Evolutionary conservation across 2,329 filamentous ascomycete species (phyloP).

Genomic region (Alternaria postmessia): DNA sequence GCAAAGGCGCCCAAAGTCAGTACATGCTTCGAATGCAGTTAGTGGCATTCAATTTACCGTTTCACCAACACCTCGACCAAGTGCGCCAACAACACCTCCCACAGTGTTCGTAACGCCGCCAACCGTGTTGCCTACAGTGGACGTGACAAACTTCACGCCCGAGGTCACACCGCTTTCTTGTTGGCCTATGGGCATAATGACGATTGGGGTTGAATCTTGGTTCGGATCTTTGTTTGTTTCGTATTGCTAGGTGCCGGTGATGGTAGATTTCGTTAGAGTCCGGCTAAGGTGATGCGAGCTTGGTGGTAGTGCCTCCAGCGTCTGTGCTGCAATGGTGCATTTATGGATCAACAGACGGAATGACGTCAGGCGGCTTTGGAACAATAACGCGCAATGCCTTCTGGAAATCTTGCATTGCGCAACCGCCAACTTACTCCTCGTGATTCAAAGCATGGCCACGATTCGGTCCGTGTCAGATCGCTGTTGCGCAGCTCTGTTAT

Average conservation of each 20-base stretch:
- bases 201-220: constrained; percentile 5
- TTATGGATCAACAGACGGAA: constrained; percentile 7
- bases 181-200: constrained; percentile 47
- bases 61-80: constrained; percentile 56
- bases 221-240: constrained; percentile 6
- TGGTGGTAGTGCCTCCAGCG: constrained; percentile 1
- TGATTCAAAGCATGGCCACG: neutral
- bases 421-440: neutral
- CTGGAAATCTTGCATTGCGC: constrained; percentile 9
- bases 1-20: constrained; percentile 5
- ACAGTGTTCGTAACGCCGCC: constrained; percentile 63
- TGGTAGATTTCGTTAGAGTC: constrained; percentile 12
- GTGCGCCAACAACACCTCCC: constrained; percentile 61
- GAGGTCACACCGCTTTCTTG: constrained; percentile 58
- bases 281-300: constrained; percentile 12
- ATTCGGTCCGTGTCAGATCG: neutral
- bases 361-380: constrained; percentile 22
- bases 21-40: constrained; percentile 1
- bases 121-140: constrained; percentile 63
- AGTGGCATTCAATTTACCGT: constrained; percentile 31
- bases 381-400: constrained; percentile 8
- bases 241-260: neutral
- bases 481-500: neutral
- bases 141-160: constrained; percentile 64
- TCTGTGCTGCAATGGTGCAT: constrained; percentile 12